Conservation (phyloP, 139 green algal genomes). For the Volvox africanus region DNA sequence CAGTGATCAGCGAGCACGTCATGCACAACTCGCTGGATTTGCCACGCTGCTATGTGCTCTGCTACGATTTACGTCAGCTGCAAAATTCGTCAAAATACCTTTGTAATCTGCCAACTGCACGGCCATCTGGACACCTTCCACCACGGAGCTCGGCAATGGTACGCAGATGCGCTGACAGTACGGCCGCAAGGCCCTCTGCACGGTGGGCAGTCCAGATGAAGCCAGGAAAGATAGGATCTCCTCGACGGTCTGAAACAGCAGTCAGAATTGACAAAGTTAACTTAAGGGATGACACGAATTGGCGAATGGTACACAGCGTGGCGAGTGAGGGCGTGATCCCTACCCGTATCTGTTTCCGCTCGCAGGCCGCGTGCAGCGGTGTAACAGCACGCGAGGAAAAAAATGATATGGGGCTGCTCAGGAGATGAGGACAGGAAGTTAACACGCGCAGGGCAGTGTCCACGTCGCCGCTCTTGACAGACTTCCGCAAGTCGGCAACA, state of each 20-base stretch:
- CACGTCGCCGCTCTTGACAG: background rate
- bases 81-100: background rate
- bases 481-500: background rate
- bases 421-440: background rate
- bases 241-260: background rate
- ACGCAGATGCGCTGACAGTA: background rate
- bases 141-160: background rate
- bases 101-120: slow-evolving; percentile 9
- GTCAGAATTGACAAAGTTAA: background rate
- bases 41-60: background rate
- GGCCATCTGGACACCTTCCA: slow-evolving; percentile 1
- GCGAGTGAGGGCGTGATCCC: background rate
- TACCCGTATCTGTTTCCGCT: background rate
- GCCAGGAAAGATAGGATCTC: background rate
- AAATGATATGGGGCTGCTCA: background rate
- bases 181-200: background rate
- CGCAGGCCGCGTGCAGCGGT: background rate
- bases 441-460: background rate
- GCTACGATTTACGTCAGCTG: too few species aligned
- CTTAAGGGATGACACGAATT: background rate
- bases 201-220: background rate
- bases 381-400: background rate
- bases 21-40: background rate
- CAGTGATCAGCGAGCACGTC: background rate
- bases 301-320: background rate